Evolutionary conservation across 2,329 filamentous ascomycete species (phyloP).

Genomic region (Trichoderma atroviride): DNA sequence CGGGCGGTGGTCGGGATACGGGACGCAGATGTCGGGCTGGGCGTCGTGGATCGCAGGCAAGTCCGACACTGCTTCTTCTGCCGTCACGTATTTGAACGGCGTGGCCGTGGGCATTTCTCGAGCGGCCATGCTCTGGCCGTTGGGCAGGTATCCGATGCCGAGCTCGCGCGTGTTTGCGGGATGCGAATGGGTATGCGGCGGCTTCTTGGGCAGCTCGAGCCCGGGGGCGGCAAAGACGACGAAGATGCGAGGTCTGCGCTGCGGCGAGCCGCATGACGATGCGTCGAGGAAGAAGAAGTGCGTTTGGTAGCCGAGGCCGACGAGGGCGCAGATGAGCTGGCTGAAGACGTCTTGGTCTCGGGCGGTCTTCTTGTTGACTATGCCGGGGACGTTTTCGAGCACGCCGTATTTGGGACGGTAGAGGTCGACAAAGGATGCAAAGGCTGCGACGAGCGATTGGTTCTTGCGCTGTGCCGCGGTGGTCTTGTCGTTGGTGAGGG

Average conservation of each 20-base stretch:
- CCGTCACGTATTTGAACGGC: slow-evolving; percentile 62
- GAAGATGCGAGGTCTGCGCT: slow-evolving; percentile 69
- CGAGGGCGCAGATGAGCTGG: slow-evolving; percentile 71
- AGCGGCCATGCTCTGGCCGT: slow-evolving; percentile 61
- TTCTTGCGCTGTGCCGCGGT: slow-evolving; percentile 64
- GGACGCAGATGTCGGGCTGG: slow-evolving; percentile 62
- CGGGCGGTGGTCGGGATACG: slow-evolving; percentile 68
- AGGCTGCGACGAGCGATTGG: slow-evolving; percentile 75
- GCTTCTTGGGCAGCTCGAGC: slow-evolving; percentile 56
- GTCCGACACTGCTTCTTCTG: slow-evolving; percentile 57
- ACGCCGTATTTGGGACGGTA: slow-evolving; percentile 75
- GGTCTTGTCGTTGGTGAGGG: slow-evolving; percentile 59
- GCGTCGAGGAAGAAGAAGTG: slow-evolving; percentile 70
- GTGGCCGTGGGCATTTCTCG: slow-evolving; percentile 49
- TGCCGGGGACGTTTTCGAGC: slow-evolving; percentile 74
- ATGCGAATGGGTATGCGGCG: slow-evolving; percentile 65
- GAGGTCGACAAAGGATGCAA: slow-evolving; percentile 73
- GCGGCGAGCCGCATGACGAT: slow-evolving; percentile 68
- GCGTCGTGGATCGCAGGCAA: slow-evolving; percentile 66
- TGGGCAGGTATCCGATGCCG: slow-evolving; percentile 61
- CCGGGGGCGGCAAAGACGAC: slow-evolving; percentile 72
- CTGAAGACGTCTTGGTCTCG: slow-evolving; percentile 67
- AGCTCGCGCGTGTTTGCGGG: slow-evolving; percentile 40
- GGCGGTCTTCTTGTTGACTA: slow-evolving; percentile 54
- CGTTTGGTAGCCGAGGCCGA: slow-evolving; percentile 77